phyloP scores from a whole-genome alignment of 805 yeast species.

The Kuraishia molischiana region DNA sequence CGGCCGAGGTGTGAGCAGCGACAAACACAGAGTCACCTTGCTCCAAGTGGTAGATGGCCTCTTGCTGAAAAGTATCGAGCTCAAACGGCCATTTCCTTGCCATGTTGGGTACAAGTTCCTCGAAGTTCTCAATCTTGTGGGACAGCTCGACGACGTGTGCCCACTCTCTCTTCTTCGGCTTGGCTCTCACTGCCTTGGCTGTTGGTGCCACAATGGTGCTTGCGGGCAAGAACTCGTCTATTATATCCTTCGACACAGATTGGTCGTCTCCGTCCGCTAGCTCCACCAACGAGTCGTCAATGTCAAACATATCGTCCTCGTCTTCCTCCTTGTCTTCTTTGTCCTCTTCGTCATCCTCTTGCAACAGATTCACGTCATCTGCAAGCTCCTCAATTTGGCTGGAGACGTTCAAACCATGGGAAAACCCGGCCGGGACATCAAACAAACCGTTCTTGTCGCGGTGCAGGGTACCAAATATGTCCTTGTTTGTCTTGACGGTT shows the following conservation, averaged over 20 bases:
- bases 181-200: constrained; percentile 1
- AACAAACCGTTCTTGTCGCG: constrained; percentile 68
- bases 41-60: constrained; percentile 92
- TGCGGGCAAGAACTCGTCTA: constrained; percentile 40
- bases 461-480: constrained; percentile 32
- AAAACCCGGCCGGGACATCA: constrained; percentile 75
- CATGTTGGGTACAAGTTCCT: constrained; percentile 83
- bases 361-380: constrained; percentile 3
- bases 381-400: constrained; percentile 3
- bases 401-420: constrained; percentile 47
- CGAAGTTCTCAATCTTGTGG: constrained; percentile 74
- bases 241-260: constrained; percentile 6
- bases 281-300: constrained; percentile 1
- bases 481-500: constrained; percentile 20
- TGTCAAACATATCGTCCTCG: constrained; percentile 1
- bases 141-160: constrained; percentile 91
- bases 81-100: constrained; percentile 95
- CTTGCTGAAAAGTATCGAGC: constrained; percentile 90
- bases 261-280: neutral
- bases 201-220: constrained; percentile 27
- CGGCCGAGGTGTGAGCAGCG: constrained; percentile 98
- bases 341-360: constrained; percentile 5
- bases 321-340: constrained; percentile 3
- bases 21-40: constrained; percentile 98
- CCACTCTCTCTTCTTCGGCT: constrained; percentile 48